Conservation (phyloP, 176 grass and related monocot species). For the Zoysia japonica region DNA sequence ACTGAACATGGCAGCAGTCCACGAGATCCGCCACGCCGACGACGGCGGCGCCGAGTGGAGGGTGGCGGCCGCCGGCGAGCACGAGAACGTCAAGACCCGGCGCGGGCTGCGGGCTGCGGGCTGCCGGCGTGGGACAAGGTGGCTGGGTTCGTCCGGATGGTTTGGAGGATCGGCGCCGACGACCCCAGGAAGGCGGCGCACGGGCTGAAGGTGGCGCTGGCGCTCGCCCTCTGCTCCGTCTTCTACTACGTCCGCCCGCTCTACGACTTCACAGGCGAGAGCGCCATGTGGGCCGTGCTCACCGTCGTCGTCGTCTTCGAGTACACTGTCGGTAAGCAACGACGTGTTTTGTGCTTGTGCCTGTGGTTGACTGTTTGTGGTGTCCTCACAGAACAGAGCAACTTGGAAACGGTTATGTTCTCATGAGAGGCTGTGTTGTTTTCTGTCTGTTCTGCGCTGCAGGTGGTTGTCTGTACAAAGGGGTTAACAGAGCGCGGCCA, state of each 20-base stretch:
- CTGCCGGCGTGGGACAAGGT: background rate
- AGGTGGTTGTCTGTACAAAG: conserved; percentile 89
- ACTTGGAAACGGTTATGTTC: too few relatives aligned
- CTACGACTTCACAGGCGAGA: conserved; percentile 49
- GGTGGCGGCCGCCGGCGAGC: conserved; percentile 41
- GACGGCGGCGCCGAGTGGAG: conserved; percentile 29
- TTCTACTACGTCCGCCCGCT: conserved; percentile 64
- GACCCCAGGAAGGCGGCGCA: conserved; percentile 61
- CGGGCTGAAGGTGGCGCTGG: conserved; percentile 58
- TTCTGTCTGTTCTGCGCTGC: background rate
- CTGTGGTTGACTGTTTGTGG: too few relatives aligned
- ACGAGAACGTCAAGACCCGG: conserved; percentile 1
- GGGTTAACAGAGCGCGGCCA: conserved; percentile 77
- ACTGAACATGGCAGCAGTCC: conserved; percentile 21
- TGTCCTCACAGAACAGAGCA: too few relatives aligned
- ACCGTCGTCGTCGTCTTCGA: conserved; percentile 73
- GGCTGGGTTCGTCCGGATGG: conserved; percentile 30
- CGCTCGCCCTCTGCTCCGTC: conserved; percentile 59
- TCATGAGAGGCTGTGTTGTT: too few relatives aligned
- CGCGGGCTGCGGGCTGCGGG: too few relatives aligned
- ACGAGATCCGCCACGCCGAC: background rate
- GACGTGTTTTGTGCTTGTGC: too few relatives aligned
- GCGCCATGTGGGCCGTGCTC: conserved; percentile 65
- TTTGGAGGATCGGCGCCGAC: conserved; percentile 51
- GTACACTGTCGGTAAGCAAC: conserved; percentile 76